These are phyloP conservation scores for Cicer bijugum DNA, from an alignment of 306 rosid species.

Conservation along the genomic window DNA sequence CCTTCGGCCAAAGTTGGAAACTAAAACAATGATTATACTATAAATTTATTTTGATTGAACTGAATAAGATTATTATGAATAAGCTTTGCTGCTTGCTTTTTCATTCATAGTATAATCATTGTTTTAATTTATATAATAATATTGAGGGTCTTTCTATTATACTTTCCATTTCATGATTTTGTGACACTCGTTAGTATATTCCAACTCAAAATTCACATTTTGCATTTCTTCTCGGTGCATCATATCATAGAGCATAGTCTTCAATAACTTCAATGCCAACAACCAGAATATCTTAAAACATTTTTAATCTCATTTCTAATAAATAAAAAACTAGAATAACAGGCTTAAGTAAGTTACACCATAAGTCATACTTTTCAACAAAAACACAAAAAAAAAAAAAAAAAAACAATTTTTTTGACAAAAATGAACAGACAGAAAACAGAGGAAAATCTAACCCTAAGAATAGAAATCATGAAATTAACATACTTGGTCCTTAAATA, in stretches of 20 bases:
- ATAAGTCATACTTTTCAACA: neutral
- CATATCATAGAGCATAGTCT: slow-evolving; percentile 4
- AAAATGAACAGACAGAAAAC: slow-evolving; percentile 22
- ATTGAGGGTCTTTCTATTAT: neutral
- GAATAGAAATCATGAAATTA: slow-evolving; percentile 23
- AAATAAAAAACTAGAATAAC: neutral
- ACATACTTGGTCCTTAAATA: slow-evolving; percentile 71
- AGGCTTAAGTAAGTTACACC: slow-evolving; percentile 25
- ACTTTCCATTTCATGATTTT: neutral
- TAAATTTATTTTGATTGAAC: too few relatives aligned
- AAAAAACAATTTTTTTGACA: neutral
- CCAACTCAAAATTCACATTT: slow-evolving; percentile 4
- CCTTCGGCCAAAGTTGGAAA: too few relatives aligned
- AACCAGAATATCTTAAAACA: neutral
- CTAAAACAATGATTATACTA: too few relatives aligned
- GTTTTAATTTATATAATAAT: neutral
- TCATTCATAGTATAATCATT: neutral
- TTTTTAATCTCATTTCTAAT: neutral
- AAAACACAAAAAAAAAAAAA: neutral
- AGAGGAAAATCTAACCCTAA: neutral
- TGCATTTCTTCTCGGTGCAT: neutral
- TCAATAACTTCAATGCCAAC: slow-evolving; percentile 24
- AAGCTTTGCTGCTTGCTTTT: neutral
- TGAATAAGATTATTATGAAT: too few relatives aligned
- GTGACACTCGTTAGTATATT: neutral